These are phyloP conservation scores for Fusarium chlamydosporum DNA, from an alignment of 2,329 filamentous ascomycete genomes.

Conservation along the genomic window DNA sequence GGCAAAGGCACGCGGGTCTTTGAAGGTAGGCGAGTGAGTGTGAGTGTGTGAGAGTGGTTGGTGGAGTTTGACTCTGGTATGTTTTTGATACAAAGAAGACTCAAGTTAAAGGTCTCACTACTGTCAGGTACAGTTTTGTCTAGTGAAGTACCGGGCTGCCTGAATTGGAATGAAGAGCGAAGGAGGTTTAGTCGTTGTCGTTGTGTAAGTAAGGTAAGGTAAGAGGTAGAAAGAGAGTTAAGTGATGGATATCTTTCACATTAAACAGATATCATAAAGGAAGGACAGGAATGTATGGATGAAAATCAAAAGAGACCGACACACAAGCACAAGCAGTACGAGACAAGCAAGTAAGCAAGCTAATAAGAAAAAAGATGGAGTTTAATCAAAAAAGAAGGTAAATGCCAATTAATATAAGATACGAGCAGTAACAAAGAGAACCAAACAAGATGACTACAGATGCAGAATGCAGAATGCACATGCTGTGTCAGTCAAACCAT, in stretches of 20 bases:
- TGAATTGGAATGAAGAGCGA: slow-evolving; percentile 5
- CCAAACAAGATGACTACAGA: slow-evolving; percentile 8
- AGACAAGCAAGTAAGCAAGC: background rate
- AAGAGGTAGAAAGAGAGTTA: slow-evolving; percentile 8
- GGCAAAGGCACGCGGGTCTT: slow-evolving; percentile 24
- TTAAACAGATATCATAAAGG: slow-evolving; percentile 5
- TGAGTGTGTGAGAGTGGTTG: slow-evolving; percentile 20
- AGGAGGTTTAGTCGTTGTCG: slow-evolving; percentile 26
- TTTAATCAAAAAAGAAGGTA: background rate
- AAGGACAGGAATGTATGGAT: slow-evolving; percentile 16
- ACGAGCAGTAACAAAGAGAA: slow-evolving; percentile 17
- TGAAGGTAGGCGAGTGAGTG: background rate
- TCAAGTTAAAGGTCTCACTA: slow-evolving; percentile 13
- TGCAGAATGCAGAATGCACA: slow-evolving; percentile 3
- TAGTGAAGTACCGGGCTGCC: background rate
- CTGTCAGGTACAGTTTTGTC: background rate
- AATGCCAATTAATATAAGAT: slow-evolving; percentile 36
- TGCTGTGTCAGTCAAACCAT: slow-evolving; percentile 6
- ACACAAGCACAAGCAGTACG: slow-evolving; percentile 5
- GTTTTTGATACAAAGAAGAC: slow-evolving; percentile 38
- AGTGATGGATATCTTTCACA: background rate
- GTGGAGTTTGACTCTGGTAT: slow-evolving; percentile 28
- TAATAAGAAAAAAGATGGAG: background rate
- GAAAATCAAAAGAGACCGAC: background rate
- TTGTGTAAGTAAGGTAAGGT: slow-evolving; percentile 6